These are phyloP conservation scores for Cydonia oblonga DNA, from an alignment of 331 rosid genomes.

Conservation along the genomic window DNA sequence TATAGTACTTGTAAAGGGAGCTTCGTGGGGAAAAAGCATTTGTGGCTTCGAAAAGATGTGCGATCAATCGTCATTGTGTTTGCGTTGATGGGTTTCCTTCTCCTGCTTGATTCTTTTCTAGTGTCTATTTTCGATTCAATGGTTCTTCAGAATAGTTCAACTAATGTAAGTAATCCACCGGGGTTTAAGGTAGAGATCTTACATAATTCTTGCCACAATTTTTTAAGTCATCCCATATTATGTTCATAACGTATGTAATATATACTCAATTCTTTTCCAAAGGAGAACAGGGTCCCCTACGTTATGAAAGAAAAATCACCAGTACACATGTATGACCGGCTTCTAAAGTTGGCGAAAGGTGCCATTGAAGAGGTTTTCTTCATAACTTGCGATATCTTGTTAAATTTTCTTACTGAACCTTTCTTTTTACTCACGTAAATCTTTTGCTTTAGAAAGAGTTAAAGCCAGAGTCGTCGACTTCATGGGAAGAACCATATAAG, in stretches of 20 bases:
- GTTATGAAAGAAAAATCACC: constrained; percentile 27
- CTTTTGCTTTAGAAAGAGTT: constrained; percentile 46
- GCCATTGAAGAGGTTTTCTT: constrained; percentile 67
- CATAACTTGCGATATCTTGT: constrained; percentile 4
- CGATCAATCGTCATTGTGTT: constrained; percentile 45
- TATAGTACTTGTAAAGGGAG: constrained; percentile 39
- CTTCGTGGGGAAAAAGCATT: constrained; percentile 41
- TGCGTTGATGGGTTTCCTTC: constrained; percentile 51
- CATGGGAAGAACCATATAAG: constrained; percentile 59
- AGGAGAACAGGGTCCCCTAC: constrained; percentile 26
- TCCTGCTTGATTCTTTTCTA: constrained; percentile 64
- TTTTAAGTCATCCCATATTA: neutral
- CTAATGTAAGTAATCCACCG: constrained; percentile 25
- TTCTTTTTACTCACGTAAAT: neutral
- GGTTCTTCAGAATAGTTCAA: constrained; percentile 27
- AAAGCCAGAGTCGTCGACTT: constrained; percentile 48
- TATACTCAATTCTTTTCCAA: constrained; percentile 1
- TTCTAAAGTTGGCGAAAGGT: constrained; percentile 56
- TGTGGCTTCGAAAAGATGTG: constrained; percentile 54
- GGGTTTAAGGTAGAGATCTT: constrained; percentile 34
- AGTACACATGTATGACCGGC: constrained; percentile 62
- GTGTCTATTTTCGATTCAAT: constrained; percentile 48
- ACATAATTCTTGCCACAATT: neutral
- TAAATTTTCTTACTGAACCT: neutral
- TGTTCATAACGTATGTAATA: neutral